A percentile compares a stretch with the other conserved stretches of the same genome.
Evolutionary conservation across 2,329 filamentous ascomycete species (phyloP).

Genomic region (Aspergillus sp.): DNA sequence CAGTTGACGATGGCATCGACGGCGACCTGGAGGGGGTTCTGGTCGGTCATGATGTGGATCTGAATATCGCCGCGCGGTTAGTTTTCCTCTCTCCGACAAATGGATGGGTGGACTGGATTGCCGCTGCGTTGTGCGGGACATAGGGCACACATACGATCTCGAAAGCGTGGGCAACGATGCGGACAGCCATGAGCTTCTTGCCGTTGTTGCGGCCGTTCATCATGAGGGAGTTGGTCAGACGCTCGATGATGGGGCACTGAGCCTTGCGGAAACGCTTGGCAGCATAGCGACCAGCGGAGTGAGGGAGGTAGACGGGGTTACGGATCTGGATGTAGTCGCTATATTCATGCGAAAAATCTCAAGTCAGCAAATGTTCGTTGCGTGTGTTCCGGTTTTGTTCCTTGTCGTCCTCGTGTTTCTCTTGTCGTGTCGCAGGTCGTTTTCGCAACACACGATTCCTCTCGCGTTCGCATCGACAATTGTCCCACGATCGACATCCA

Average conservation of each 20-base stretch:
- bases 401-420: slow-evolving; percentile 4
- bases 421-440: slow-evolving; percentile 7
- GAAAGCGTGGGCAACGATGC: slow-evolving; percentile 97
- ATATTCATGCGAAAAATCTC: slow-evolving; percentile 23
- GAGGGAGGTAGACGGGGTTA: slow-evolving; percentile 96
- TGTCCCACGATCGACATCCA: slow-evolving; percentile 3
- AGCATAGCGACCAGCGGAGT: slow-evolving; percentile 98
- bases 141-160: slow-evolving; percentile 80
- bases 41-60: slow-evolving; percentile 99
- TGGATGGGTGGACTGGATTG: neutral
- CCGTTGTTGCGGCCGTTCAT: slow-evolving; percentile 99
- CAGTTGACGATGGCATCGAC: slow-evolving; percentile 99
- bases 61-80: slow-evolving; percentile 39
- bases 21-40: slow-evolving; percentile 99
- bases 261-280: slow-evolving; percentile 99
- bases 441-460: slow-evolving; percentile 4
- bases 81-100: slow-evolving; percentile 3
- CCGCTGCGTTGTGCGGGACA: neutral
- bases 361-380: slow-evolving; percentile 26
- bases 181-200: slow-evolving; percentile 99
- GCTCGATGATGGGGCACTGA: slow-evolving; percentile 99
- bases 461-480: slow-evolving; percentile 8
- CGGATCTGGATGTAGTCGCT: slow-evolving; percentile 99
- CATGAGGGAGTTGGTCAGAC: slow-evolving; percentile 99
- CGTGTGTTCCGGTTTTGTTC: slow-evolving; percentile 7